Conservation (phyloP, 192 early-diverging fungal species). For the Backusella sp. region DNA sequence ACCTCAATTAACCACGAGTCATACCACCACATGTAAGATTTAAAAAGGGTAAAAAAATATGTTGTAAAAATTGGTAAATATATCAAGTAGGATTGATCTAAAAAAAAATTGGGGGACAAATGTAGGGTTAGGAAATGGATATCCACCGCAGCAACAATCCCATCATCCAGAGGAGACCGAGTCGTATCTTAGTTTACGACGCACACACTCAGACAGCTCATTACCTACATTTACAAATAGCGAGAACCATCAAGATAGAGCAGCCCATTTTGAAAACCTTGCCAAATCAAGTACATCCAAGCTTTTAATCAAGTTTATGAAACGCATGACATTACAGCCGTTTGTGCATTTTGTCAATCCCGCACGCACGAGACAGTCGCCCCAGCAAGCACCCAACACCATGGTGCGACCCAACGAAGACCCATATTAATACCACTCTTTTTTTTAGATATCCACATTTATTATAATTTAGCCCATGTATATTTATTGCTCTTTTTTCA, state of each 20-base stretch:
- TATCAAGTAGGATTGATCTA: neutral
- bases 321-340: neutral
- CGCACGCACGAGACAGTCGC: neutral
- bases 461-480: neutral
- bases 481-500: neutral
- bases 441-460: neutral
- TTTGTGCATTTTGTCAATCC: neutral
- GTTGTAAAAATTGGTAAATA: neutral
- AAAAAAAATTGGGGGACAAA: neutral
- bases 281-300: neutral
- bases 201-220: neutral
- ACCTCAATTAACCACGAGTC: neutral
- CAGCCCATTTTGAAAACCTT: neutral
- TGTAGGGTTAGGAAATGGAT: neutral
- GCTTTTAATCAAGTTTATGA: neutral
- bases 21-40: constrained; percentile 8
- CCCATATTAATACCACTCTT: neutral
- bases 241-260: neutral
- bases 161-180: neutral
- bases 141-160: neutral
- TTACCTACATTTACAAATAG: neutral
- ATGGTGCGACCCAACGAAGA: neutral
- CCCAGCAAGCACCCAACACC: neutral
- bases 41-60: neutral
- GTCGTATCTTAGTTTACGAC: neutral